phyloP scores from a whole-genome alignment of 2,329 filamentous ascomycete species.

The Cordyceps javanica region DNA sequence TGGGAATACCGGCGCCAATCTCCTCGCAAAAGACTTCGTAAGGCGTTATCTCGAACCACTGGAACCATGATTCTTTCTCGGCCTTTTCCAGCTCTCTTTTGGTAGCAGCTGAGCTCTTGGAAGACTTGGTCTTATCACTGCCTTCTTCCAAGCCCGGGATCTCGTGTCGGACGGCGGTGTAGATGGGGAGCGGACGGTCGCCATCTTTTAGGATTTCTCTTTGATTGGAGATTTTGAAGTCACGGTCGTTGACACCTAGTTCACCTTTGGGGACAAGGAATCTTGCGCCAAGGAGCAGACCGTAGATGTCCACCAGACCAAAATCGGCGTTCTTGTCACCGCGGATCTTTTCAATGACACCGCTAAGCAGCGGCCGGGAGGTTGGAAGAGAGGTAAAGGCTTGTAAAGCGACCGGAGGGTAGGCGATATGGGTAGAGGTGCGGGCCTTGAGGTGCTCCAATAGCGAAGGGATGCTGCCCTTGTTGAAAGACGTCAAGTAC shows the following conservation, averaged over 20 bases:
- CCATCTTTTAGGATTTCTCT: slow-evolving; percentile 68
- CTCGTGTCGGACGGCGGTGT: slow-evolving; percentile 91
- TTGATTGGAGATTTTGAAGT: slow-evolving; percentile 91
- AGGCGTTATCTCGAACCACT: slow-evolving; percentile 95
- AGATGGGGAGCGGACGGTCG: slow-evolving; percentile 83
- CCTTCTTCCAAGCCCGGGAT: slow-evolving; percentile 60
- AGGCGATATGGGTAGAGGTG: slow-evolving; percentile 83
- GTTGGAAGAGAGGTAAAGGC: slow-evolving; percentile 83
- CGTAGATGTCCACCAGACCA: slow-evolving; percentile 90
- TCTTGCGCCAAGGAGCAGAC: slow-evolving; percentile 74
- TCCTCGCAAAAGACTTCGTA: slow-evolving; percentile 97
- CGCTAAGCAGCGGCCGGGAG: slow-evolving; percentile 83
- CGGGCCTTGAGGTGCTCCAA: slow-evolving; percentile 83
- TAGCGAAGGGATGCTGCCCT: slow-evolving; percentile 60
- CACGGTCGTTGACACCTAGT: slow-evolving; percentile 61
- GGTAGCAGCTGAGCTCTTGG: slow-evolving; percentile 25
- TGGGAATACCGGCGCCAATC: slow-evolving; percentile 84
- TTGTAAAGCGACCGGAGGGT: slow-evolving; percentile 76
- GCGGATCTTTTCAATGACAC: slow-evolving; percentile 85
- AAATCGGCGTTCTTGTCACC: slow-evolving; percentile 67
- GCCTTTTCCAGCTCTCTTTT: slow-evolving; percentile 47
- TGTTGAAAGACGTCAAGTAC: slow-evolving; percentile 67
- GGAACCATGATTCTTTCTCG: slow-evolving; percentile 78
- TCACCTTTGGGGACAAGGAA: slow-evolving; percentile 80
- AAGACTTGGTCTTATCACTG: slow-evolving; percentile 21